Conservation (phyloP, 2,329 filamentous ascomycete species). For the Salinomyces thailandicus region DNA sequence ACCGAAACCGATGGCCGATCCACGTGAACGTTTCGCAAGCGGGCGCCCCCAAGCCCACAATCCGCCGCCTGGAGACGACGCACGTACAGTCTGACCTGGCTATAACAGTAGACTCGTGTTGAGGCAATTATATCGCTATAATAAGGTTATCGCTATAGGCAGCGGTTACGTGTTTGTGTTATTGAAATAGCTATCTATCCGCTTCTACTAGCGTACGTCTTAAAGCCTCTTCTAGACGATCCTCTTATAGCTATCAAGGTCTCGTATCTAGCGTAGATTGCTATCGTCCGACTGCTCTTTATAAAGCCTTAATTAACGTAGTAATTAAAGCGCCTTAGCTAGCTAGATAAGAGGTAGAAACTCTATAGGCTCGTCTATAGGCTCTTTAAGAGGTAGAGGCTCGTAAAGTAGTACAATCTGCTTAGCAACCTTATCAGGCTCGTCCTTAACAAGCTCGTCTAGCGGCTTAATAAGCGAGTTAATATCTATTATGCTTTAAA, state of each 20-base stretch:
- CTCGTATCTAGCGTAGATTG: not conserved
- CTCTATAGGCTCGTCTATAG: not conserved
- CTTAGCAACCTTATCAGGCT: not conserved
- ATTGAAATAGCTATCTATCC: not conserved
- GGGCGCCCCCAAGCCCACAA: too few relatives aligned
- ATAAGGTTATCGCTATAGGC: too few relatives aligned
- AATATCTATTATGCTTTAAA: not conserved
- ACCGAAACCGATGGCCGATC: not conserved
- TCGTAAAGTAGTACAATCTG: not conserved
- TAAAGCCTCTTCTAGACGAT: not conserved
- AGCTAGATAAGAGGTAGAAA: not conserved
- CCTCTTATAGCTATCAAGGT: not conserved
- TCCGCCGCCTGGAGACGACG: too few relatives aligned
- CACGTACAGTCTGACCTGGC: too few relatives aligned
- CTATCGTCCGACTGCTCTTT: not conserved
- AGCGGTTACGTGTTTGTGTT: too few relatives aligned
- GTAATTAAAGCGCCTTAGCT: not conserved
- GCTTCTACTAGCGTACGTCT: not conserved
- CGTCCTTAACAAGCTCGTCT: not conserved
- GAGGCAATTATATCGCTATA: too few relatives aligned
- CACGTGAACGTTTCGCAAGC: not conserved
- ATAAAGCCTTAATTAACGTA: not conserved
- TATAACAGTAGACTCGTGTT: too few relatives aligned
- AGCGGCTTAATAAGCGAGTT: not conserved
- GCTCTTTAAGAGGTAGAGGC: not conserved